Evolutionary conservation across 208 protist species (phyloP).

Genomic region (Porcisia hertigi): DNA sequence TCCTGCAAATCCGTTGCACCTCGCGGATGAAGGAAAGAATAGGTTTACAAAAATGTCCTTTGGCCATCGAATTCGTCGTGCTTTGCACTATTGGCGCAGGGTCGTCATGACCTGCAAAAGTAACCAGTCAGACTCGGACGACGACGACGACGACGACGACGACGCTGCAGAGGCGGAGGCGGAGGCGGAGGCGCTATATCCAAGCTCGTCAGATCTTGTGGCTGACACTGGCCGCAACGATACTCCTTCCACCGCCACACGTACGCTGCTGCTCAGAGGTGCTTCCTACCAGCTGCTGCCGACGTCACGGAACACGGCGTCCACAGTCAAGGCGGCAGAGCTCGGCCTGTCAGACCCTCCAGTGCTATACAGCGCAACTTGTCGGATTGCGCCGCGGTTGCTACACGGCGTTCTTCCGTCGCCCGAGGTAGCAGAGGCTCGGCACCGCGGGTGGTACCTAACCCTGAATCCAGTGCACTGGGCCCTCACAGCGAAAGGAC

Average conservation of each 20-base stretch:
- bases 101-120: conserved; percentile 15
- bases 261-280: background rate
- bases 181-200: background rate
- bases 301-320: too few species aligned
- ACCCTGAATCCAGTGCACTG: conserved; percentile 72
- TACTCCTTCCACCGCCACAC: background rate
- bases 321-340: conserved; percentile 6
- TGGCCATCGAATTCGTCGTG: background rate
- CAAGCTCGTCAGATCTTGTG: too few species aligned
- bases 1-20: conserved; percentile 17
- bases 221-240: background rate
- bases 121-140: conserved; percentile 1
- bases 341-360: conserved; percentile 29
- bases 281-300: too few species aligned
- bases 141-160: conserved; percentile 1
- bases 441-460: conserved; percentile 44
- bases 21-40: conserved; percentile 23
- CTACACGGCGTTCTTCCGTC: conserved; percentile 79
- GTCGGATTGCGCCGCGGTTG: conserved; percentile 60
- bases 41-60: conserved; percentile 18
- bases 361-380: conserved; percentile 59
- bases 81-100: conserved; percentile 8
- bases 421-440: conserved; percentile 79
- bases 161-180: background rate
- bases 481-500: conserved; percentile 61